Base-by-base conservation (phyloP, 495 filamentous ascomycete species). In the Aspergillus cavernicola region DNA sequence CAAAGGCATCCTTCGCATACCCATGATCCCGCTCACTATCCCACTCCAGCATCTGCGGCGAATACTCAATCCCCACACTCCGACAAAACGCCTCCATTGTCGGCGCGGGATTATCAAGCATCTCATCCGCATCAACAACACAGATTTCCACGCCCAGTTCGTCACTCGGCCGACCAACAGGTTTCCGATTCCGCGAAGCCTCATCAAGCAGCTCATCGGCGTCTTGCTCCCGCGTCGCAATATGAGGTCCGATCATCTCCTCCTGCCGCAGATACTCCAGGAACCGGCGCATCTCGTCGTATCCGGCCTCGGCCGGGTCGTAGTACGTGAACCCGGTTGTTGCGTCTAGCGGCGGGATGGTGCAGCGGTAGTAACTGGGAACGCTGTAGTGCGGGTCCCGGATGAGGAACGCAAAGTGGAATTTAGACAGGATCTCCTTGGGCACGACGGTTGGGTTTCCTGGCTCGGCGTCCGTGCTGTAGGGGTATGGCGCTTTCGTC, bases 371-470 rank as follows among this genome's bases (percentile, higher is more conserved):
- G 77, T 92, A 97, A 42, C 85, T 90, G 3, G 93, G 93, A 58
- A 97, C 89, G 56, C 88, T 88, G 65, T 75, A 79, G 46, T 86
- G 82, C 24, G 93, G 93, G 70, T 97, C 90, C 44, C 93, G 91
- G 75, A 98, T 97, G 32, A 98, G 79, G 75, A 98, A 97, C n/a
- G 90, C 88, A 76, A 91, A 96, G 62, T 96, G 90, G 75, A 95
- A 97, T 45, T 78, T 65, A 53, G 76, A 69, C 33, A 96, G 75
- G 44, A 89, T 64, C 15, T 76, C 76, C 2, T 76, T 65, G 12
- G 93, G 93, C 44, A 97, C 67, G 13, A 95, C 85, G 7, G 92
- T 95, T 12, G 92, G 92, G 66, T 97, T 97, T 19, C 75, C 74
- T 6, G 75, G 69, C 63, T 86, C 79, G 1, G 74, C 50, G 19